Conservation (phyloP, 1,139 yeast genomes). For the Yamadazyma jaroonii region DNA sequence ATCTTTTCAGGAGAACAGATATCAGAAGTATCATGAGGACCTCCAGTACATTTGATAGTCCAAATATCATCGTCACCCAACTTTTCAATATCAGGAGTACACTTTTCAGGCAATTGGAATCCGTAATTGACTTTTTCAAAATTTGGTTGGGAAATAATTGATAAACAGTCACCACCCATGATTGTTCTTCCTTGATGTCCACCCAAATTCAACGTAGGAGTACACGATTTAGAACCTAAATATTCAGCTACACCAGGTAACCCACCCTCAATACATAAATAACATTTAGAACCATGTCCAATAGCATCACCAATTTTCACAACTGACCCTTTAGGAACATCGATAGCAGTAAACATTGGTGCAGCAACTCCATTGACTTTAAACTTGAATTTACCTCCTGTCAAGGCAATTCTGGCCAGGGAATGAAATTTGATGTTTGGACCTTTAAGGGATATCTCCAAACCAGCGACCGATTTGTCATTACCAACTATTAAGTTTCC, state of each 20-base stretch:
- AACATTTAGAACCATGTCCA: conserved; percentile 23
- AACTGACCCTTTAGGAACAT: conserved; percentile 22
- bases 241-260: conserved; percentile 32
- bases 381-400: conserved; percentile 26
- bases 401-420: conserved; percentile 21
- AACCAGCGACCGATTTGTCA: conserved; percentile 20
- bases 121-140: conserved; percentile 14
- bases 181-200: conserved; percentile 37
- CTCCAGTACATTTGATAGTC: conserved; percentile 27
- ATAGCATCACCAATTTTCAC: conserved; percentile 25
- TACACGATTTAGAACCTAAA: conserved; percentile 31
- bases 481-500: conserved; percentile 34
- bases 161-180: conserved; percentile 30
- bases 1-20: conserved; percentile 27
- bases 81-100: conserved; percentile 17
- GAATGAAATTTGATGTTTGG: conserved; percentile 28
- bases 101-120: conserved; percentile 17
- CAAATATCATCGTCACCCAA: conserved; percentile 18
- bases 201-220: conserved; percentile 30
- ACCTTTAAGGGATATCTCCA: conserved; percentile 30
- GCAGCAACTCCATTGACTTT: conserved; percentile 18
- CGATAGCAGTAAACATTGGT: conserved; percentile 27
- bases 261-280: conserved; percentile 32
- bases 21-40: conserved; percentile 36
- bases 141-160: conserved; percentile 11